A percentile compares a stretch with the other conserved stretches of the same genome.
phyloP scores from a whole-genome alignment of 2,329 filamentous ascomycete species.

The Penicillium decumbens region DNA sequence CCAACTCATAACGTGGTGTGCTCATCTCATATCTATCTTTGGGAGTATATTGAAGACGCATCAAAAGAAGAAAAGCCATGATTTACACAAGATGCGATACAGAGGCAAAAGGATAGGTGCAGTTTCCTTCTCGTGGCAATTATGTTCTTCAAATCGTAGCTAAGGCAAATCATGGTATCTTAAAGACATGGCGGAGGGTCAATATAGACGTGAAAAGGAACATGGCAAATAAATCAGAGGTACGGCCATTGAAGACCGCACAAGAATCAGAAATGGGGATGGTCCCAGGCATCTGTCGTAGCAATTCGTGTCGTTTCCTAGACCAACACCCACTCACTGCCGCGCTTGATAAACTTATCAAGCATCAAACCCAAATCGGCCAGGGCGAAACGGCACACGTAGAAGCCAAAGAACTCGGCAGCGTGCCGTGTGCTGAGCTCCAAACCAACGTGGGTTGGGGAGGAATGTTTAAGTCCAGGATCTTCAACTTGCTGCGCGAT shows the following conservation, averaged over 20 bases:
- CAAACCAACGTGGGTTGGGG: conserved; percentile 89
- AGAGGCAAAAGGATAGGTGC: conserved; percentile 7
- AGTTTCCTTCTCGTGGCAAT: conserved; percentile 17
- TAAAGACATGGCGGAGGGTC: conserved; percentile 17
- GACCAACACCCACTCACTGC: conserved; percentile 83
- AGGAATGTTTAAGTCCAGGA: conserved; percentile 82
- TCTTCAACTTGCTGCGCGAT: conserved; percentile 95
- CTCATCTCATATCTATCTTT: neutral
- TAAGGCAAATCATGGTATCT: conserved; percentile 25
- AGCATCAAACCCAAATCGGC: conserved; percentile 76
- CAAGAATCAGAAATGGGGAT: neutral
- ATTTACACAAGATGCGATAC: conserved; percentile 3
- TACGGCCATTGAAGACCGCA: neutral
- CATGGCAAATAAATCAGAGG: conserved; percentile 11
- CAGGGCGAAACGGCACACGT: conserved; percentile 91
- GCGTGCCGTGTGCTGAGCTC: conserved; percentile 91
- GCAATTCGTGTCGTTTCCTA: conserved; percentile 26
- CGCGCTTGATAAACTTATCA: conserved; percentile 95
- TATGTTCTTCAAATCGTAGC: conserved; percentile 25
- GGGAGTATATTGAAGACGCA: neutral
- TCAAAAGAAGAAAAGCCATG: neutral
- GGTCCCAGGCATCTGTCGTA: neutral
- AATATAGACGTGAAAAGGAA: conserved; percentile 23
- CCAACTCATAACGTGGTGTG: neutral
- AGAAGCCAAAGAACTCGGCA: conserved; percentile 96